Percentiles rank a stretch among this genome's conserved stretches.
These are phyloP conservation scores for Boletus smithii DNA, from an alignment of 1,284 basidiomycete species.

Conservation along the genomic window DNA sequence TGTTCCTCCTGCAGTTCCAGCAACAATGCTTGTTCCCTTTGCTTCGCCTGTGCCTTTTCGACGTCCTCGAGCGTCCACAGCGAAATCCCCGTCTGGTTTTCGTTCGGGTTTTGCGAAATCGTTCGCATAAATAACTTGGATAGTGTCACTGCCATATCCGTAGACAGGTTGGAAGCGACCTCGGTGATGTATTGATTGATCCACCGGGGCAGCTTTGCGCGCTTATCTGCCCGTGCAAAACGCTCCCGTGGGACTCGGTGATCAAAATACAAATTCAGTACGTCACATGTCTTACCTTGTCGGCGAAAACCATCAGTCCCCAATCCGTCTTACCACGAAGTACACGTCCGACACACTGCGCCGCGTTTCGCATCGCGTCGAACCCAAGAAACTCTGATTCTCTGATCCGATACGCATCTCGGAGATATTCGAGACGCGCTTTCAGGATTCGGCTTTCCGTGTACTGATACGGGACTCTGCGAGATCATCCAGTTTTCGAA, in stretches of 20 bases:
- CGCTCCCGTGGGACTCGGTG: constrained; percentile 53
- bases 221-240: constrained; percentile 95
- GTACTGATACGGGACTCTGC: constrained; percentile 95
- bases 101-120: constrained; percentile 95
- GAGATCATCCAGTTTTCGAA: constrained; percentile 2
- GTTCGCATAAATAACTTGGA: constrained; percentile 97
- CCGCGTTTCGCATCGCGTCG: constrained; percentile 99
- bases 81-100: constrained; percentile 91
- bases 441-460: constrained; percentile 98
- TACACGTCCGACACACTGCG: constrained; percentile 98
- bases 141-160: constrained; percentile 95
- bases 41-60: constrained; percentile 75
- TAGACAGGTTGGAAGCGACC: constrained; percentile 94
- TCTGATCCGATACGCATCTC: constrained; percentile 97
- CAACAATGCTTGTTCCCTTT: constrained; percentile 54
- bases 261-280: background rate
- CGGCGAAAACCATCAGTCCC: constrained; percentile 99
- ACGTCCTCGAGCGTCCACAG: constrained; percentile 92
- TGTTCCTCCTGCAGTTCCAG: constrained; percentile 36
- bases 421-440: constrained; percentile 93
- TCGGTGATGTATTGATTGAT: constrained; percentile 99
- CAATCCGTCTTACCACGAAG: constrained; percentile 98
- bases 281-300: constrained; percentile 67
- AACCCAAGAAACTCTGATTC: constrained; percentile 99
- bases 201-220: constrained; percentile 96